phyloP scores from a whole-genome alignment of 306 rosid species.

The Lathyrus sativus region DNA sequence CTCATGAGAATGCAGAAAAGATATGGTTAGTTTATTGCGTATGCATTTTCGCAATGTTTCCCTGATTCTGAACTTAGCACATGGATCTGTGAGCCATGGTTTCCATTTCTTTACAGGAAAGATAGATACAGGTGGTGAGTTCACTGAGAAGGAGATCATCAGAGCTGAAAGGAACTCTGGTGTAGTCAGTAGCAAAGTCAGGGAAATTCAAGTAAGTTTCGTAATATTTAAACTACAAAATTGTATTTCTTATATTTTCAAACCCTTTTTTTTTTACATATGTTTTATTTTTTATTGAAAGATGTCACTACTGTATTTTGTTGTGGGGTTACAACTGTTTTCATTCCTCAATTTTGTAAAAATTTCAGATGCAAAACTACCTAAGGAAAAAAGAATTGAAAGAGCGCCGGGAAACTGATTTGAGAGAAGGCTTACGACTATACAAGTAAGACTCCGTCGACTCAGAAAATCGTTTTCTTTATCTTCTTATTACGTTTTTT shows the following conservation, averaged over 20 bases:
- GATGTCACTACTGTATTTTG: conserved; percentile 20
- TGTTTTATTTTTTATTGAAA: conserved; percentile 29
- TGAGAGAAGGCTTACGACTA: conserved; percentile 80
- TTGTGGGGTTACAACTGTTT: not conserved
- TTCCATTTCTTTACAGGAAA: conserved; percentile 58
- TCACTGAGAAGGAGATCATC: conserved; percentile 88
- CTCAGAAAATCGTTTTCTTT: not conserved
- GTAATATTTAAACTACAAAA: conserved; percentile 36
- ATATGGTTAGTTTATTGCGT: conserved; percentile 67
- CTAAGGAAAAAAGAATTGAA: conserved; percentile 76
- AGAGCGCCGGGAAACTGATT: conserved; percentile 61
- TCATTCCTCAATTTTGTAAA: conserved; percentile 41
- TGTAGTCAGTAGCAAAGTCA: conserved; percentile 76
- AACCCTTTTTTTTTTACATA: conserved; percentile 17
- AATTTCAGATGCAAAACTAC: conserved; percentile 83
- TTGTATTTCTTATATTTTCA: conserved; percentile 15
- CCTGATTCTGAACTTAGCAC: conserved; percentile 14
- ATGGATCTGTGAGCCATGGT: conserved; percentile 22
- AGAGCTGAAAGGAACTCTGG: conserved; percentile 97
- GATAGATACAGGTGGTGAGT: conserved; percentile 53
- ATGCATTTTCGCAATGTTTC: conserved; percentile 17
- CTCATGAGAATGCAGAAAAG: conserved; percentile 88
- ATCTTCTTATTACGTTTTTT: not conserved
- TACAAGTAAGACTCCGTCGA: conserved; percentile 59
- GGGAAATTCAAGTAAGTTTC: conserved; percentile 93